phyloP scores from a whole-genome alignment of 2,329 filamentous ascomycete genomes.

The Ceratocystis smalleyi region DNA sequence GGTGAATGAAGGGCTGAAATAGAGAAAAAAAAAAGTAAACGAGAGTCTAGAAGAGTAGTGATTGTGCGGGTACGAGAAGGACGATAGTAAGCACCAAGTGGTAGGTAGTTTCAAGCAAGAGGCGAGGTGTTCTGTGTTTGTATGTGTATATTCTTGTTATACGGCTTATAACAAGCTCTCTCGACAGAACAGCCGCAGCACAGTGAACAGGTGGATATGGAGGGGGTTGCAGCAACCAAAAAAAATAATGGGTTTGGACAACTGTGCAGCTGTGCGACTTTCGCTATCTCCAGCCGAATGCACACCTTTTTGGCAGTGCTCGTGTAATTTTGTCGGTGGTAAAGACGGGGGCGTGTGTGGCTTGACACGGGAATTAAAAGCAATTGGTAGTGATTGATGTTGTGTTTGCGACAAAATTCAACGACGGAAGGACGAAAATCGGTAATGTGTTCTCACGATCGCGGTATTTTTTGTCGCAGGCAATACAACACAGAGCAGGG shows the following conservation, averaged over 20 bases:
- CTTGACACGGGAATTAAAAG: background rate
- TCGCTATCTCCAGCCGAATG: conserved; percentile 2
- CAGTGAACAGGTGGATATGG: background rate
- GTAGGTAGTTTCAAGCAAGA: background rate
- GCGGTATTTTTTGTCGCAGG: conserved; percentile 3
- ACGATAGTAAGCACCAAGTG: background rate
- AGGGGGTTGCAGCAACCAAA: background rate
- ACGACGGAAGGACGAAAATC: background rate
- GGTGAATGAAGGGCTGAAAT: background rate
- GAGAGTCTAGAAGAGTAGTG: background rate
- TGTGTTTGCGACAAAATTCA: conserved; percentile 5
- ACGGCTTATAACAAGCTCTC: background rate
- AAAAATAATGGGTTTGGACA: background rate
- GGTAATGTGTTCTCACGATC: conserved; percentile 11
- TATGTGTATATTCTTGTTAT: background rate
- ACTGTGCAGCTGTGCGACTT: background rate
- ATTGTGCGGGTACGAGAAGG: background rate
- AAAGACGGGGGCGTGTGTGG: background rate
- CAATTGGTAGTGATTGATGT: background rate
- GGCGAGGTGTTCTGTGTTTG: background rate
- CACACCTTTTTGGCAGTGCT: background rate
- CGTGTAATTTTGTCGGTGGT: background rate
- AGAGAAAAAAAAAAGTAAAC: background rate
- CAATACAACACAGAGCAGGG: conserved; percentile 4
- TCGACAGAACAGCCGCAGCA: background rate